These are phyloP conservation scores for Dissoconium aciculare DNA, from an alignment of 2,329 filamentous ascomycete genomes.

Conservation along the genomic window DNA sequence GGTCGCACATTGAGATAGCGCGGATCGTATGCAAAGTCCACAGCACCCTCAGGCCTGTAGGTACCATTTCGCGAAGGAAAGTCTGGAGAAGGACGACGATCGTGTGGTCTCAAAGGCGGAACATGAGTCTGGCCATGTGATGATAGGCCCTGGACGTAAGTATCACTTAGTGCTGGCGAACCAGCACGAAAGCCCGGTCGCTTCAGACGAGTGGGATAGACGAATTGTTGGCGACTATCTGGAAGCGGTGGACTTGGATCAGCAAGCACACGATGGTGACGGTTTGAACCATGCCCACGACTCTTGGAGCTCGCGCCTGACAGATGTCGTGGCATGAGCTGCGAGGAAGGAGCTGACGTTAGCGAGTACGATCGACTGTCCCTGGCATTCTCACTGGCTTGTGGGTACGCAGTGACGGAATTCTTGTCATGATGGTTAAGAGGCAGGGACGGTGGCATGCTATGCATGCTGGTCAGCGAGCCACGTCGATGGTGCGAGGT, in stretches of 20 bases:
- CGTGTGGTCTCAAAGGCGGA: too few species aligned
- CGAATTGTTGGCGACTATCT: conserved; percentile 26
- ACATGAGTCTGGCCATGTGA: too few species aligned
- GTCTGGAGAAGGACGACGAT: not conserved
- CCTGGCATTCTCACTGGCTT: conserved; percentile 15
- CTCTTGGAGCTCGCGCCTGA: conserved; percentile 33
- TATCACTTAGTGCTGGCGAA: conserved; percentile 33
- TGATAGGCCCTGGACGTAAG: conserved; percentile 14
- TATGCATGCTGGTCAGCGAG: conserved; percentile 29
- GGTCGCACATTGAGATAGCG: conserved; percentile 12
- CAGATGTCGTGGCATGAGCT: conserved; percentile 27
- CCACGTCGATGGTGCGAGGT: conserved; percentile 26
- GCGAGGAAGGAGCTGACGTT: conserved; percentile 24
- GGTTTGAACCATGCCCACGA: conserved; percentile 23
- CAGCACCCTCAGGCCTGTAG: conserved; percentile 13
- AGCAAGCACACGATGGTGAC: conserved; percentile 19
- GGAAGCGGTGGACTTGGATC: conserved; percentile 20
- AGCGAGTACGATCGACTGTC: conserved; percentile 32
- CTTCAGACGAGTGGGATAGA: conserved; percentile 29
- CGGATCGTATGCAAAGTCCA: conserved; percentile 13
- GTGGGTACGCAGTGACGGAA: conserved; percentile 11
- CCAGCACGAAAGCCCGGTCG: conserved; percentile 28
- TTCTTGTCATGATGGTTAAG: conserved; percentile 12
- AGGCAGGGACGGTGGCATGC: conserved; percentile 28
- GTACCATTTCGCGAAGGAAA: not conserved